These are phyloP conservation scores for Pontederia paniculata DNA, from an alignment of 176 grass and related monocot species.

Conservation along the genomic window DNA sequence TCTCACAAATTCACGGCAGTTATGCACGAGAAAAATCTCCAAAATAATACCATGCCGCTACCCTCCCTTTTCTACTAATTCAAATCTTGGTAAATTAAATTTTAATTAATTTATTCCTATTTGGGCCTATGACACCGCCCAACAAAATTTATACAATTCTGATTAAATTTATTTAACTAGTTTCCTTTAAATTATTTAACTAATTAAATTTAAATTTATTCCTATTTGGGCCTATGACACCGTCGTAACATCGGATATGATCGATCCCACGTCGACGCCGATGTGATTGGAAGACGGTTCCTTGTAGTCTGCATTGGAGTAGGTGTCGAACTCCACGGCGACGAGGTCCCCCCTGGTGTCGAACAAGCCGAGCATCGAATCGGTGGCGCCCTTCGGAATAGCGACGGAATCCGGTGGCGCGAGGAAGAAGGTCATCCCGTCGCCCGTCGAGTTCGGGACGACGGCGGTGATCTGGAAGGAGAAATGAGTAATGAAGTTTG, in stretches of 20 bases:
- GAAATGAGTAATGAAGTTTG: constrained; percentile 8
- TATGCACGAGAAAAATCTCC: too few species aligned
- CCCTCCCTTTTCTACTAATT: too few species aligned
- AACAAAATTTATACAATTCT: too few species aligned
- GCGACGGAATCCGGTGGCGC: background rate
- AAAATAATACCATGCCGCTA: too few species aligned
- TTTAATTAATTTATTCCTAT: too few species aligned
- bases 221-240: too few species aligned
- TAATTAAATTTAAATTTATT: too few species aligned
- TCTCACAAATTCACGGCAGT: too few species aligned
- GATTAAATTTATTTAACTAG: too few species aligned
- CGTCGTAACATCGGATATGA: background rate
- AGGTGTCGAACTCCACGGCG: constrained; percentile 10
- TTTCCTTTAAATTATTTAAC: too few species aligned
- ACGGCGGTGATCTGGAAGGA: background rate
- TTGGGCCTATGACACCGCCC: too few species aligned
- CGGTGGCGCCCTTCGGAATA: background rate
- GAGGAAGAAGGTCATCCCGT: constrained; percentile 8
- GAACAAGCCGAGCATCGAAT: background rate
- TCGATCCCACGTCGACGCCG: background rate
- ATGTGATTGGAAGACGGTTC: background rate
- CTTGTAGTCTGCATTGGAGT: background rate
- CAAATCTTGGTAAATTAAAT: too few species aligned
- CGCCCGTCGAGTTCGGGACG: background rate
- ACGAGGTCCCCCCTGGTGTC: background rate